phyloP scores from a whole-genome alignment of 1,284 basidiomycete genomes.

The Boletus hoseneyae region DNA sequence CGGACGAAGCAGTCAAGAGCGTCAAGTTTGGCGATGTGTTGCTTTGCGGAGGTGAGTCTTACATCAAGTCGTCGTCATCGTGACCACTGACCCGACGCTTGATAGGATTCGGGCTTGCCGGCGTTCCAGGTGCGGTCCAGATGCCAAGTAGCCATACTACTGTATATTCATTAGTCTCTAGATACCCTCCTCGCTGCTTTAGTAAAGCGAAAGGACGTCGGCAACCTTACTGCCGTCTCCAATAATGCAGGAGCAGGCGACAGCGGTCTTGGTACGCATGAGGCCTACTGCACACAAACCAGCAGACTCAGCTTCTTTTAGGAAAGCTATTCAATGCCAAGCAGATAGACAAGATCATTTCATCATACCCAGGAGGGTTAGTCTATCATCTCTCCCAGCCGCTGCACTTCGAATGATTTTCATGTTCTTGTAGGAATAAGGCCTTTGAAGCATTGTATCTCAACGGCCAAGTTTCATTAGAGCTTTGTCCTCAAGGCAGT shows the following conservation, averaged over 20 bases:
- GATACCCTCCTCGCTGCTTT: conserved; percentile 88
- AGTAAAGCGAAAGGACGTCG: conserved; percentile 67
- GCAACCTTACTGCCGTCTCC: conserved; percentile 77
- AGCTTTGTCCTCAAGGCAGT: conserved; percentile 89
- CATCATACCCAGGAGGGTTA: conserved; percentile 85
- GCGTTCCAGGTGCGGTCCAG: conserved; percentile 57
- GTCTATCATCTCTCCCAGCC: conserved; percentile 17
- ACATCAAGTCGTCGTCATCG: neutral
- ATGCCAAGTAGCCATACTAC: neutral
- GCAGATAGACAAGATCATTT: conserved; percentile 82
- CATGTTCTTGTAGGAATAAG: conserved; percentile 56
- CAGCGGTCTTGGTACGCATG: conserved; percentile 69
- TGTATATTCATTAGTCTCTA: neutral
- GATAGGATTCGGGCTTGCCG: conserved; percentile 75
- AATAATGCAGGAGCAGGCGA: conserved; percentile 86
- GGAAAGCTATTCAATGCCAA: conserved; percentile 75
- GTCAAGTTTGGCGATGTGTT: conserved; percentile 77
- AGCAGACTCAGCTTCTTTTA: conserved; percentile 31
- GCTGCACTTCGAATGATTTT: neutral
- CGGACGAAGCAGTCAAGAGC: conserved; percentile 79
- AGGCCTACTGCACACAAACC: neutral
- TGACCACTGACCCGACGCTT: conserved; percentile 6
- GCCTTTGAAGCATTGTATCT: conserved; percentile 77
- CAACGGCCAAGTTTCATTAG: conserved; percentile 76
- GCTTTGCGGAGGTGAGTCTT: conserved; percentile 71